Evolutionary conservation across 139 green algal species (phyloP).

Genomic region (Diplosphaera chodatii): DNA sequence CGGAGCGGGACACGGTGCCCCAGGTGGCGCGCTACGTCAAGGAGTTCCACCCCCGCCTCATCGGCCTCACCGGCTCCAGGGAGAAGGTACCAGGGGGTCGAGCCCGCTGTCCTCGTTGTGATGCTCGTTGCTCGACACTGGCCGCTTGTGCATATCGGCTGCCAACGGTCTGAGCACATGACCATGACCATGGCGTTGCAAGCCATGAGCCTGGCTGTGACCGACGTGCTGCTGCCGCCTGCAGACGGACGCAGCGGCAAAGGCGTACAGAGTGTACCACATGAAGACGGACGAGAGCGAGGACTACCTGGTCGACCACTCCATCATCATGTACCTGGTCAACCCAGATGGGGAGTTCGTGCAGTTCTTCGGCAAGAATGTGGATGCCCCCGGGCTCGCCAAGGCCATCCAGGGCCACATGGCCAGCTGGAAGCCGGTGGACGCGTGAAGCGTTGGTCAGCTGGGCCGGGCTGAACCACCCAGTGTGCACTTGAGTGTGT

Average conservation of each 20-base stretch:
- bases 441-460: too few relatives aligned
- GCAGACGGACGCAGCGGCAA: conserved; percentile 42
- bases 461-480: too few relatives aligned
- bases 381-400: conserved; percentile 40
- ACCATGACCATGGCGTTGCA: too few relatives aligned
- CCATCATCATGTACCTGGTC: conserved; percentile 97
- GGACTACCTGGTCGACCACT: conserved; percentile 98
- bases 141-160: too few relatives aligned
- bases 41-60: conserved; percentile 91
- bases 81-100: too few relatives aligned
- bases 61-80: conserved; percentile 85
- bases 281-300: conserved; percentile 58
- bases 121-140: too few relatives aligned
- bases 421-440: background rate
- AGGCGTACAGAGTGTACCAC: conserved; percentile 87
- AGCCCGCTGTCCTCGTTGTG: too few relatives aligned
- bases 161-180: too few relatives aligned
- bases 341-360: conserved; percentile 86
- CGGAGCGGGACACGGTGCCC: conserved; percentile 72
- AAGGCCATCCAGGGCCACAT: conserved; percentile 2
- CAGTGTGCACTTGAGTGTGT: too few relatives aligned
- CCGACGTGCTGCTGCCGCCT: conserved; percentile 21
- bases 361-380: conserved; percentile 85
- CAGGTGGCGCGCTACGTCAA: conserved; percentile 78
- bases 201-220: too few relatives aligned